Base-by-base conservation (phyloP, 108 stramenopile species). In the Pseudonitzschia multiseries region DNA sequence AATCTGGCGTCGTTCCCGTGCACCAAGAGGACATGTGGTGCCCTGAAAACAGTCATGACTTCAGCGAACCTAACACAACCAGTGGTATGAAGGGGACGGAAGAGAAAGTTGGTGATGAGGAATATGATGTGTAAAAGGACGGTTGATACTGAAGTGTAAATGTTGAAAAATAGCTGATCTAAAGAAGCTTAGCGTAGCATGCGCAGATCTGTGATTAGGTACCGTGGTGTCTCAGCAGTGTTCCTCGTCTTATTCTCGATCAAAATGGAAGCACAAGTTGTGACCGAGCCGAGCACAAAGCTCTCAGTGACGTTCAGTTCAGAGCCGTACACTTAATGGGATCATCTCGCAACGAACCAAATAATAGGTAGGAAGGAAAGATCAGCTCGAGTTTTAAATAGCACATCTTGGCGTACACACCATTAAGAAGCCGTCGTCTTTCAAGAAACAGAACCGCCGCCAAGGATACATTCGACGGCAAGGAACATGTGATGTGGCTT, bases 271-370 rank as follows among this genome's bases (percentile, higher is more conserved):
- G 52, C 48, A 6, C 33, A 53, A 24, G 57, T 13, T 28, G 24
- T 15, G 27, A 28, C 41, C 66, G 2, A 73, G 46, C 57, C 74
- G 74, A 75, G 74, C 74, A 75, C 74, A 66, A 20, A 68, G 74
- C 74, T 75, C 74, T 75, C 74, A 68, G 32, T 40, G 61, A 62
- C 61, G 61, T 33, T 62, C 14, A 14, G 57, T 31, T 8, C 5
- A 41, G 43, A 54, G 56, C 66, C 74, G 61, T 75, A 28, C 74
- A 65, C 33, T 60, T 27, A 13, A 40, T 67, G 74, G 74, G 74
- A 40, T 75, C 64, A 0, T 43, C 43, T 40, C 36, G 42, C 56
- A 22, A 28, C 22, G 20, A 75, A 46, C 73, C 73, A 74, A 28
- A 5, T 0, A 27, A 27, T 27, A 5, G 26, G 4, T 26, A 27